These are phyloP conservation scores for Clonostachys rhizophaga DNA, from an alignment of 2,329 filamentous ascomycete species.

Conservation along the genomic window DNA sequence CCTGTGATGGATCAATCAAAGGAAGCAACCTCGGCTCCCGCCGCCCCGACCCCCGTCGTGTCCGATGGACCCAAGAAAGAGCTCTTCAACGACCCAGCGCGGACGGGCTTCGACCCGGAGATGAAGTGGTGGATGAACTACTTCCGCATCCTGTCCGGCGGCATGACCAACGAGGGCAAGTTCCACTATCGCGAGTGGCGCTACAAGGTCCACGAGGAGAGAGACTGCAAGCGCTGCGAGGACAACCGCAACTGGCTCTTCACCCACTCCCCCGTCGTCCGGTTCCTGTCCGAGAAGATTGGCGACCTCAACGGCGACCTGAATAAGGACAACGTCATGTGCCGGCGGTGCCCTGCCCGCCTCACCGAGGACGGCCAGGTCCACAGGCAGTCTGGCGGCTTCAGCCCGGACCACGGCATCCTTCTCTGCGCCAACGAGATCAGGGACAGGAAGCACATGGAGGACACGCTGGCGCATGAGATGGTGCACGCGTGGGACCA, in stretches of 20 bases:
- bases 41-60: not conserved
- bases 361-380: slow-evolving; percentile 53
- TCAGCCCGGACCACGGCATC: slow-evolving; percentile 82
- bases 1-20: not conserved
- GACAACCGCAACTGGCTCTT: slow-evolving; percentile 79
- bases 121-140: slow-evolving; percentile 73
- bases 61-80: slow-evolving; percentile 16
- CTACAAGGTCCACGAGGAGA: slow-evolving; percentile 69
- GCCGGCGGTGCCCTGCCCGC: slow-evolving; percentile 67
- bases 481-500: slow-evolving; percentile 98
- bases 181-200: slow-evolving; percentile 75
- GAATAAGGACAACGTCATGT: slow-evolving; percentile 71
- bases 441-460: slow-evolving; percentile 71
- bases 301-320: slow-evolving; percentile 72
- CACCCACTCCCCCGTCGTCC: slow-evolving; percentile 77
- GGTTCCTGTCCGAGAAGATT: slow-evolving; percentile 82
- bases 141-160: slow-evolving; percentile 75
- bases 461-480: slow-evolving; percentile 94
- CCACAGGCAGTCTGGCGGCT: slow-evolving; percentile 71
- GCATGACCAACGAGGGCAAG: slow-evolving; percentile 63
- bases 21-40: not conserved
- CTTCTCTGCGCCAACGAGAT: slow-evolving; percentile 91
- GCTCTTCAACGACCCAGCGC: slow-evolving; percentile 52
- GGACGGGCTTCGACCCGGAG: slow-evolving; percentile 59
- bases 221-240: slow-evolving; percentile 79